Conservation (phyloP, 2,329 filamentous ascomycete species). For the Botryotinia calthae region DNA sequence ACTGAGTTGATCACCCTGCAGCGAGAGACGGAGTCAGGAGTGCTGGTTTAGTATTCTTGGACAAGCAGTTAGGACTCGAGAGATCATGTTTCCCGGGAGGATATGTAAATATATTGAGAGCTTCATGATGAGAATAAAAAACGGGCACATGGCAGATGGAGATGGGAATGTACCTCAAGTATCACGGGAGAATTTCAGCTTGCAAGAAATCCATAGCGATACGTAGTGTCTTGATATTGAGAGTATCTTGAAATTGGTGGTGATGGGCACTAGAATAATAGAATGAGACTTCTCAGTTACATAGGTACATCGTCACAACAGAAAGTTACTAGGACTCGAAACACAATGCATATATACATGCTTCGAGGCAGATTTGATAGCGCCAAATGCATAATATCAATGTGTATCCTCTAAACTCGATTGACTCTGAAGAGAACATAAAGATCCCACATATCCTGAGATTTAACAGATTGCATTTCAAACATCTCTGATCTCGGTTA, state of each 20-base stretch:
- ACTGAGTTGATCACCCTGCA: constrained; percentile 34
- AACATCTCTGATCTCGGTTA: no score
- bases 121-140: background rate
- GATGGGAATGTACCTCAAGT: background rate
- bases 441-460: background rate
- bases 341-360: background rate
- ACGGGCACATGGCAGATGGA: background rate
- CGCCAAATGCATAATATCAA: no score
- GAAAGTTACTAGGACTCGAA: background rate
- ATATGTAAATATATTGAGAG: no score
- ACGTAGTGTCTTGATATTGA: background rate
- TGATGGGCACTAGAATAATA: background rate
- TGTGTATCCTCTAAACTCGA: background rate
- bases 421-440: background rate
- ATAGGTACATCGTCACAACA: background rate
- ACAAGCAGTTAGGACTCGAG: no score
- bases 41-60: constrained; percentile 9
- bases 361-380: background rate
- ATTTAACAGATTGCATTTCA: background rate
- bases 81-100: no score
- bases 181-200: background rate
- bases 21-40: constrained; percentile 31
- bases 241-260: background rate
- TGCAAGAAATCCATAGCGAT: background rate
- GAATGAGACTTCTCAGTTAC: background rate